phyloP scores from a whole-genome alignment of 1,284 basidiomycete genomes.

The Puccinia hordei region DNA sequence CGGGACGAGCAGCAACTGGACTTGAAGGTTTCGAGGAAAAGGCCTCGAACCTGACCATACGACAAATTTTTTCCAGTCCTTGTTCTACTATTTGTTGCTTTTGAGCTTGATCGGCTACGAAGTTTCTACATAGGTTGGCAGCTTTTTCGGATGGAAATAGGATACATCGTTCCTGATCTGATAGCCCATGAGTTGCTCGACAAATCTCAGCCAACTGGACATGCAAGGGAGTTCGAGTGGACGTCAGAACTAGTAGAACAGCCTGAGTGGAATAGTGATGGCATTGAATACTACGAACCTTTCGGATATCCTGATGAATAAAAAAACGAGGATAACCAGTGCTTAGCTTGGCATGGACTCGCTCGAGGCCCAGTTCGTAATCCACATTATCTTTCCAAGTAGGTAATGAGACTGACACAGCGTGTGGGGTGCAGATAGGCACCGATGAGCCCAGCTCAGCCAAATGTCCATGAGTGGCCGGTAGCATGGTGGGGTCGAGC shows the following conservation, averaged over 20 bases:
- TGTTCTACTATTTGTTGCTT: slow-evolving; percentile 60
- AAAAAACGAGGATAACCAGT: slow-evolving; percentile 98
- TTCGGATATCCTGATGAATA: slow-evolving; percentile 82
- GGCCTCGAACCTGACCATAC: slow-evolving; percentile 58
- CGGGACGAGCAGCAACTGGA: slow-evolving; percentile 55
- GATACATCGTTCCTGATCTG: slow-evolving; percentile 66
- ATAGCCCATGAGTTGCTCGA: slow-evolving; percentile 41
- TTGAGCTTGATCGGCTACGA: slow-evolving; percentile 67
- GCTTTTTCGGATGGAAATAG: slow-evolving; percentile 73
- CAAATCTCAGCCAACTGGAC: slow-evolving; percentile 46
- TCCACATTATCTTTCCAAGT: slow-evolving; percentile 90
- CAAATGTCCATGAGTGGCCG: background rate
- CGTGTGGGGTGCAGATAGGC: slow-evolving; percentile 66
- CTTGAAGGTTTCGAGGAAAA: slow-evolving; percentile 53
- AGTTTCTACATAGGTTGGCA: slow-evolving; percentile 74
- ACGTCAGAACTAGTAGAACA: background rate
- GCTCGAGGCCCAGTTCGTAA: slow-evolving; percentile 88
- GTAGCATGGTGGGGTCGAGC: too few relatives aligned
- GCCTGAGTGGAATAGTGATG: slow-evolving; percentile 20
- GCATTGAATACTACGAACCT: slow-evolving; percentile 64
- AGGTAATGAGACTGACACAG: slow-evolving; percentile 95
- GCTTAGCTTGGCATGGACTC: slow-evolving; percentile 79
- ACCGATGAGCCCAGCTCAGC: slow-evolving; percentile 57
- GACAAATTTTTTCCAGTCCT: slow-evolving; percentile 72
- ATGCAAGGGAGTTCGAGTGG: background rate